Base-by-base conservation (phyloP, 1,139 yeast genomes). In the Candida neerlandica region DNA sequence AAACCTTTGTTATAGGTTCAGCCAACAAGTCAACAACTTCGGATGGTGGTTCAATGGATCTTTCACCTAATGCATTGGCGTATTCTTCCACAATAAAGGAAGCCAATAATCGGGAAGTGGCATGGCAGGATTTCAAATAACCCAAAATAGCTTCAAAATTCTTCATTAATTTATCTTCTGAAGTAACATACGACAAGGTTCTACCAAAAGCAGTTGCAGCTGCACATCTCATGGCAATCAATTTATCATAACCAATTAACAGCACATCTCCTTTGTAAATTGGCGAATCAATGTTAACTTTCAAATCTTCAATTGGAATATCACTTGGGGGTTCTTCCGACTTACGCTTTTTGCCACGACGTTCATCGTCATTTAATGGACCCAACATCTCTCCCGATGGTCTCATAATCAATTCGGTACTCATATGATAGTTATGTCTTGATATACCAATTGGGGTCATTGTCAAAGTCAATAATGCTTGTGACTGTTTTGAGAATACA, bases 361-460 rank as follows among this genome's bases (percentile, higher is more conserved):
- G 48, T 16, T 53, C 54, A 32, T 53, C 56, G 44, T 56, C 63
- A 11, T 64, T 63, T 16, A 60, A 46, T 3, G 60, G 12, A 2
- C 74, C 72, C 37, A 82, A 70, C 19, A 77, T 69, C 39, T 74
- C 77, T 1, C 95, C 96, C 4, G 96, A 88, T 0, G 98, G 96
- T 55, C 90, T 82, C 64, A 94, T 73, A 41, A 94, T 81, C 47
- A 85, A 76, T 16, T 77, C 71, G 0, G 90, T 75, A 58, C 89
- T 86, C 96, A 95, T 89, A 43, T 84, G 82, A 67, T 89, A 94
- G 58, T 86, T 88, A 64, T 87, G 89, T 56, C 99, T 84, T 2
- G 96, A 89, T 49, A 91, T 84, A 53, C 99, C 99, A 54, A 95
- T 87, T 4, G 99, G 99, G 0, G 98, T 94, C 86, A 89, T 86